A percentile compares a stretch with the other conserved stretches of the same genome.
Evolutionary conservation across 2,329 filamentous ascomycete species (phyloP).

Genomic region (Calonectria pauciramosa): DNA sequence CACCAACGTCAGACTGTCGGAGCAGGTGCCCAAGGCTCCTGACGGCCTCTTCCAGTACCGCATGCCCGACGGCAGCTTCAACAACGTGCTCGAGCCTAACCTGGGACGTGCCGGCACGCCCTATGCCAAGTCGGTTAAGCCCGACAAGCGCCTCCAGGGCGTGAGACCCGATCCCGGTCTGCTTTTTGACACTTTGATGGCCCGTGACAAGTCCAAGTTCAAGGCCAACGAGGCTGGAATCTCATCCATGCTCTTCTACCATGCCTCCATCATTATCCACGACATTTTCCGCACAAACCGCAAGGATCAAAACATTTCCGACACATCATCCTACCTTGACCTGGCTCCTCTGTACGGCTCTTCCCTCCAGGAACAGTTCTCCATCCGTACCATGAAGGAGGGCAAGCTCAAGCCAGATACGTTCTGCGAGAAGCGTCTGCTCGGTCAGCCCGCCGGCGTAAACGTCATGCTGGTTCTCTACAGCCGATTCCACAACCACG

Average conservation of each 20-base stretch:
- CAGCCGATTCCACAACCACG: slow-evolving; percentile 78
- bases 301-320: slow-evolving; percentile 71
- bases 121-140: slow-evolving; percentile 76
- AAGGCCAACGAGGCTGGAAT: slow-evolving; percentile 79
- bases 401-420: slow-evolving; percentile 79
- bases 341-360: slow-evolving; percentile 81
- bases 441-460: slow-evolving; percentile 77
- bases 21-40: slow-evolving; percentile 51
- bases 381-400: slow-evolving; percentile 73
- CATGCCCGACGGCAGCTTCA: slow-evolving; percentile 56
- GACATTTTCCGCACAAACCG: slow-evolving; percentile 62
- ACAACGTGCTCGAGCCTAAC: slow-evolving; percentile 73
- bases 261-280: slow-evolving; percentile 72
- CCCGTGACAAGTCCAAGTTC: slow-evolving; percentile 59
- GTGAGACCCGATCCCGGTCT: slow-evolving; percentile 74
- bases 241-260: slow-evolving; percentile 81
- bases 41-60: slow-evolving; percentile 53
- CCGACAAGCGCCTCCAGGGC: slow-evolving; percentile 68
- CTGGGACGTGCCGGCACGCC: slow-evolving; percentile 75
- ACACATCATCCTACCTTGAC: slow-evolving; percentile 82
- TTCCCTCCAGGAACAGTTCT: slow-evolving; percentile 72
- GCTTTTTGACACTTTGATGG: slow-evolving; percentile 78
- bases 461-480: slow-evolving; percentile 77
- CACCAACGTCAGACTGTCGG: slow-evolving; percentile 52
- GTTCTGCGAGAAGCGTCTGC: slow-evolving; percentile 74